phyloP scores from a whole-genome alignment of 768 basidiomycete species.

The Floccularia luteovirens region DNA sequence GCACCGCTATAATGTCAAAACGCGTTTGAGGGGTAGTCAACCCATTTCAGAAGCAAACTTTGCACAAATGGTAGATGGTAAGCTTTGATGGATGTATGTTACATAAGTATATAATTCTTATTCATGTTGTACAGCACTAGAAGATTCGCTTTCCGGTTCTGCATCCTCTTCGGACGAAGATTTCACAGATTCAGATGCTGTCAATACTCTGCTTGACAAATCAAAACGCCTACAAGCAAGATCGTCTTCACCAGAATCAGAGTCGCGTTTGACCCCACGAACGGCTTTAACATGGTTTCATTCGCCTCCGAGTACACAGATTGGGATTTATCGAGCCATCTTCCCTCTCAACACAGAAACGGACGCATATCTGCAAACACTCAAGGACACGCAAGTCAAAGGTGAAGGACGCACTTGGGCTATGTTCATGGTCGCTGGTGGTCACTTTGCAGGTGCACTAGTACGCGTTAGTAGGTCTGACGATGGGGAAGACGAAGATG shows the following conservation, averaged over 20 bases:
- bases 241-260: conserved; percentile 36
- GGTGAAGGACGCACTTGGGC: conserved; percentile 75
- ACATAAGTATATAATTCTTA: neutral
- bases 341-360: conserved; percentile 47
- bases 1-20: conserved; percentile 97
- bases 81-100: neutral
- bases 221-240: conserved; percentile 36
- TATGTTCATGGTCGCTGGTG: conserved; percentile 94
- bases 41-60: conserved; percentile 69
- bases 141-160: conserved; percentile 90
- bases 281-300: conserved; percentile 90
- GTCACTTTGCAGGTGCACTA: conserved; percentile 95
- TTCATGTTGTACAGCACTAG: conserved; percentile 39
- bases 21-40: conserved; percentile 54
- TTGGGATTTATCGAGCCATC: conserved; percentile 78
- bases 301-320: conserved; percentile 78
- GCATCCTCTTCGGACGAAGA: conserved; percentile 62
- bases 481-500: conserved; percentile 33
- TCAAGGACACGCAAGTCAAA: conserved; percentile 50
- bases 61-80: conserved; percentile 75
- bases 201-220: conserved; percentile 60
- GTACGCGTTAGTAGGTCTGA: conserved; percentile 56
- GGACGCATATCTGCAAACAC: conserved; percentile 45
- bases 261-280: conserved; percentile 24
- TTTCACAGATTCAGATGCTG: conserved; percentile 54